phyloP scores from a whole-genome alignment of 1,284 basidiomycete species.

The Ganoderma resinaceum region DNA sequence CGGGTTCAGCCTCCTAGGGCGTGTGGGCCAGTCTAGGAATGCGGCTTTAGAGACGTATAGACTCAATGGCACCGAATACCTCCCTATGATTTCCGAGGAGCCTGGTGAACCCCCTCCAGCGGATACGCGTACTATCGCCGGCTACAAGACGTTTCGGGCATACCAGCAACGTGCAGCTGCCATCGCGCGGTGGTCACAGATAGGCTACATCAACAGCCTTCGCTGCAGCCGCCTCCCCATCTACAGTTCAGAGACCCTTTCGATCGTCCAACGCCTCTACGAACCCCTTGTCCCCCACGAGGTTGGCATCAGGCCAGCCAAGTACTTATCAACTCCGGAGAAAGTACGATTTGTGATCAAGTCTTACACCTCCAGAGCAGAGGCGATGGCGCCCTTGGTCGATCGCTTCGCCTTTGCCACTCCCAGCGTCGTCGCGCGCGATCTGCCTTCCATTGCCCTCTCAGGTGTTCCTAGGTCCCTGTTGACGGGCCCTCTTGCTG shows the following conservation, averaged over 20 bases:
- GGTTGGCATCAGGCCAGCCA: constrained; percentile 44
- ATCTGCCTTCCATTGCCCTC: constrained; percentile 72
- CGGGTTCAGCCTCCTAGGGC: constrained; percentile 69
- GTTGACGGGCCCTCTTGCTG: constrained; percentile 35
- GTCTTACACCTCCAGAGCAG: constrained; percentile 69
- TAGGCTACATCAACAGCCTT: constrained; percentile 79
- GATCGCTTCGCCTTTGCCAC: constrained; percentile 88
- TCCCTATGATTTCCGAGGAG: constrained; percentile 66
- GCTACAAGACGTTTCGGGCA: constrained; percentile 68
- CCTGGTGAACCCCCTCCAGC: constrained; percentile 67
- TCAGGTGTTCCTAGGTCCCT: constrained; percentile 47
- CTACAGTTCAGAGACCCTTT: constrained; percentile 70
- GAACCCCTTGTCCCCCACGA: constrained; percentile 67
- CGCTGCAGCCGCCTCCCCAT: constrained; percentile 73
- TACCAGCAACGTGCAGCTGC: constrained; percentile 62
- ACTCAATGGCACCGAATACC: constrained; percentile 76
- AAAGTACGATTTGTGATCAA: constrained; percentile 60
- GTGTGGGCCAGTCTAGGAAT: constrained; percentile 58
- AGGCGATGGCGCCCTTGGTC: constrained; percentile 62
- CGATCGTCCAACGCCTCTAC: constrained; percentile 49
- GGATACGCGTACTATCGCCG: constrained; percentile 79
- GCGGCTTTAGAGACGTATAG: constrained; percentile 59
- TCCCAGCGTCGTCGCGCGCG: constrained; percentile 80
- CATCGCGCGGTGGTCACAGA: constrained; percentile 72
- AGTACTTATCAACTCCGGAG: constrained; percentile 52